Conservation (phyloP, 805 yeast species). For the Hanseniaspora vineae region DNA sequence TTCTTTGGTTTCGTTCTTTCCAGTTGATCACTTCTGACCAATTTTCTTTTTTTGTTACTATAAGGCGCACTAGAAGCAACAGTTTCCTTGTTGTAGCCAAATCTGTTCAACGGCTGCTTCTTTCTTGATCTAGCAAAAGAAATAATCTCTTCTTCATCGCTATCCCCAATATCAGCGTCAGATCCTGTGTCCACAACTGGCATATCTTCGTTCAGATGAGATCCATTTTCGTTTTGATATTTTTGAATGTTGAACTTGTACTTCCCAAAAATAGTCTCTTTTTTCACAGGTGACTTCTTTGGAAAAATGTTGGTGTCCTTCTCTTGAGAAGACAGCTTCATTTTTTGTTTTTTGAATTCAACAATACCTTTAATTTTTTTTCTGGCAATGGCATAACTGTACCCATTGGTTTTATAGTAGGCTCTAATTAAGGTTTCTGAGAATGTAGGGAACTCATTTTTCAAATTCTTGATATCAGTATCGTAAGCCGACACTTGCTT, state of each 20-base stretch:
- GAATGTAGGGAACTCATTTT: conserved; percentile 22
- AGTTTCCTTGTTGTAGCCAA: neutral
- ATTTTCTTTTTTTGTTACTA: conserved; percentile 25
- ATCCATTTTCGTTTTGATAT: neutral
- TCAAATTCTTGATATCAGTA: conserved; percentile 13
- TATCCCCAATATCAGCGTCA: neutral
- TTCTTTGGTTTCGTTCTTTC: conserved; percentile 11
- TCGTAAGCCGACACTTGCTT: neutral
- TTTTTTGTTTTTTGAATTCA: neutral
- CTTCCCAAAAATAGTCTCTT: neutral
- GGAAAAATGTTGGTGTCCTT: neutral
- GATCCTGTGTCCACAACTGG: neutral
- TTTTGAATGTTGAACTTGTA: neutral
- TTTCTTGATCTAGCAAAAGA: neutral
- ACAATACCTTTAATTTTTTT: neutral
- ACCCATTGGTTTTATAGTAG: conserved; percentile 13
- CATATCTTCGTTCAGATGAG: neutral
- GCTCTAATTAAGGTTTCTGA: conserved; percentile 25
- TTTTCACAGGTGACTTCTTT: neutral
- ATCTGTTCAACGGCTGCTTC: conserved; percentile 1
- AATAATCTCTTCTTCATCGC: neutral
- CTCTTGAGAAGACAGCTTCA: neutral
- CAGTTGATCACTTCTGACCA: conserved; percentile 27
- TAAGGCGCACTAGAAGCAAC: neutral
- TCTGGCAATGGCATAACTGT: neutral